A percentile compares a stretch with the other conserved stretches of the same genome.
Evolutionary conservation across 768 basidiomycete genomes (phyloP).

Genomic region (Psilocybe cubensis): DNA sequence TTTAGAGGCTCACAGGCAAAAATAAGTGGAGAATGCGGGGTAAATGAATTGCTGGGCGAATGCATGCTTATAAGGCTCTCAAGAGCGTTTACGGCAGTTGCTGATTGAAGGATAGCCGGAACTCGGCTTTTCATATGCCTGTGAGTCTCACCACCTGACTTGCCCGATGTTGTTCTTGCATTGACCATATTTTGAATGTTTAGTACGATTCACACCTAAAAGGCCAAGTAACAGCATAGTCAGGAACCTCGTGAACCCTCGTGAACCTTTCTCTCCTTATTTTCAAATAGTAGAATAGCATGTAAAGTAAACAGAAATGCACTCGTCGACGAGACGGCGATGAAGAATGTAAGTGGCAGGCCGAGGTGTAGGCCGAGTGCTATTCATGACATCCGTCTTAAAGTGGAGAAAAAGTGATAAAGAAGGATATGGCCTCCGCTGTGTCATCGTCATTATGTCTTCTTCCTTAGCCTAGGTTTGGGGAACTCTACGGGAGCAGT

Average conservation of each 20-base stretch:
- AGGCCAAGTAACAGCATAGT: not conserved
- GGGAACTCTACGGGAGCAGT: slow-evolving; percentile 83
- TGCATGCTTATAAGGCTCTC: slow-evolving; percentile 2
- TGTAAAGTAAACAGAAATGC: not conserved
- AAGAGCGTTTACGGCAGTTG: not conserved
- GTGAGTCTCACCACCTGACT: not conserved
- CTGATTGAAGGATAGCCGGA: slow-evolving; percentile 4
- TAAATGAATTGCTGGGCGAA: slow-evolving; percentile 2
- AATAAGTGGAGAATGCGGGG: slow-evolving; percentile 1
- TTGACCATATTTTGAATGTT: not conserved
- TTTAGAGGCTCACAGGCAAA: not conserved
- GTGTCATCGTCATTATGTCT: slow-evolving; percentile 5
- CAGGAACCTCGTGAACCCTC: not conserved
- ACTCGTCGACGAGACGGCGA: not conserved
- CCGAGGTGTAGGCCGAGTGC: not conserved
- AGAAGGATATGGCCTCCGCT: not conserved
- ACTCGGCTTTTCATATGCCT: slow-evolving; percentile 13
- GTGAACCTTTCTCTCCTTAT: too few species aligned
- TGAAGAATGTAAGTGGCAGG: not conserved
- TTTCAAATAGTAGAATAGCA: not conserved
- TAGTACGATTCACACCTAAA: not conserved
- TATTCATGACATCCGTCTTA: not conserved
- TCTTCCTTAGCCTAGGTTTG: slow-evolving; percentile 51
- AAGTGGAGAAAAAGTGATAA: not conserved
- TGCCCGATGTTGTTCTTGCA: not conserved